Percentiles rank a stretch among this genome's conserved stretches.
Conservation (phyloP, 495 filamentous ascomycete species). For the Hypoxylon fragiforme region DNA sequence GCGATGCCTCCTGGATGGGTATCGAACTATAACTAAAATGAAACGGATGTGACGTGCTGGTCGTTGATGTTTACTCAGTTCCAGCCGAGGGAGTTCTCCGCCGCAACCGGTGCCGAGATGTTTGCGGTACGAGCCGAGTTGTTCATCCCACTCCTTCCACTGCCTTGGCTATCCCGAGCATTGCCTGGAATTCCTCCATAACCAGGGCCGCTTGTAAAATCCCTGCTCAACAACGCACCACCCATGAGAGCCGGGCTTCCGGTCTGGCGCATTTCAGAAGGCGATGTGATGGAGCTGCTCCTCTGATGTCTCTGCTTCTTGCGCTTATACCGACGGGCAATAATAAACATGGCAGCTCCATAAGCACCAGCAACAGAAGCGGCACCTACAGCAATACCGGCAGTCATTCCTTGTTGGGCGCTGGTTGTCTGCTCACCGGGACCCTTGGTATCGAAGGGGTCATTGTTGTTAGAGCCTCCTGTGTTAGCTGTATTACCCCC, state of each 20-base stretch:
- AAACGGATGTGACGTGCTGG: slow-evolving; percentile 39
- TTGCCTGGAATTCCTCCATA: slow-evolving; percentile 50
- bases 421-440: slow-evolving; percentile 47
- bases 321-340: slow-evolving; percentile 91
- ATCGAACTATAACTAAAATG: slow-evolving; percentile 53
- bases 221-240: slow-evolving; percentile 53
- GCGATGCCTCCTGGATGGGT: slow-evolving; percentile 46
- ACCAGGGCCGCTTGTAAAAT: slow-evolving; percentile 48
- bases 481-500: slow-evolving; percentile 23
- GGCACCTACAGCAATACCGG: slow-evolving; percentile 78
- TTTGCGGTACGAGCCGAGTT: slow-evolving; percentile 71
- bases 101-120: slow-evolving; percentile 86
- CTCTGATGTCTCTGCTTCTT: slow-evolving; percentile 80
- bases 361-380: slow-evolving; percentile 85
- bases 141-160: slow-evolving; percentile 69
- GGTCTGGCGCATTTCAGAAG: slow-evolving; percentile 56
- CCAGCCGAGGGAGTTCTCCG: slow-evolving; percentile 98
- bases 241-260: slow-evolving; percentile 62
- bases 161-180: slow-evolving; percentile 67
- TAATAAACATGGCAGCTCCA: slow-evolving; percentile 97
- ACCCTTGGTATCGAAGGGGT: slow-evolving; percentile 46
- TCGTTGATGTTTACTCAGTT: slow-evolving; percentile 63
- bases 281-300: slow-evolving; percentile 65
- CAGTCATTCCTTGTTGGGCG: slow-evolving; percentile 71
- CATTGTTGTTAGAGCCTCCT: slow-evolving; percentile 35